Evolutionary conservation across 2,329 filamentous ascomycete species (phyloP), one percentile per base, ranked within the genome.

Genomic region (Neopestalotiopsis clavispora): DNA sequence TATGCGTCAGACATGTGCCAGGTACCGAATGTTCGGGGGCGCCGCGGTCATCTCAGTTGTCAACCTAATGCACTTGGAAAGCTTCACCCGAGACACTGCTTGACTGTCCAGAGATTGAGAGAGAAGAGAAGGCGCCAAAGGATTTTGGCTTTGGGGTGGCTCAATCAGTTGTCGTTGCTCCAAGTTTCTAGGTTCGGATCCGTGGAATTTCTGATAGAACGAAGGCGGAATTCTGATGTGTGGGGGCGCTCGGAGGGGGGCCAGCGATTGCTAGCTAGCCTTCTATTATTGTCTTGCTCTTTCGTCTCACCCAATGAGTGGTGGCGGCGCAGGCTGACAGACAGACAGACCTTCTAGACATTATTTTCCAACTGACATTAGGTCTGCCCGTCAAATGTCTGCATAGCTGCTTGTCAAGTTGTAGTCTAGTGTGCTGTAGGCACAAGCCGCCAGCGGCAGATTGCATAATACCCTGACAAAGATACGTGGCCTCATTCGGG

Each of bases 1-100:
- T 52, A 52, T 52, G 45, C 45, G 45, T 52, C 45, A 52, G 45
- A 52, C 45, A 52, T 52, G 45, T 52, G 45, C 45, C 45, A 52
- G 45, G 45, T 52, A 52, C 45, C 45, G 6, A 52, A 9, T 4
- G 10, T 6, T 52, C 45, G 45, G 45, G n/a, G 45, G 45, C 45
- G n/a, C 45, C 45, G 45, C 45, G 9, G 45, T 17, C 13, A 20
- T 52, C 45, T 52, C 17, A 52, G n/a, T 52, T 10, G 34, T 10
- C 34, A 38, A 38, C 34, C 45, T 52, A 6, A 52, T 52, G 45
- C 45, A 52, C 9, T n/a, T 52, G 45, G 45, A 52, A 52, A 52
- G 45, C 45, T 52, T 52, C 45, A 52, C n/a, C 45, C 45, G 45
- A 52, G 45, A 20, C 45, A 52, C n/a, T 23, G 23, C 23, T 23